Conservation (phyloP, 2,329 filamentous ascomycete genomes). For the Xylaria arbuscula region DNA sequence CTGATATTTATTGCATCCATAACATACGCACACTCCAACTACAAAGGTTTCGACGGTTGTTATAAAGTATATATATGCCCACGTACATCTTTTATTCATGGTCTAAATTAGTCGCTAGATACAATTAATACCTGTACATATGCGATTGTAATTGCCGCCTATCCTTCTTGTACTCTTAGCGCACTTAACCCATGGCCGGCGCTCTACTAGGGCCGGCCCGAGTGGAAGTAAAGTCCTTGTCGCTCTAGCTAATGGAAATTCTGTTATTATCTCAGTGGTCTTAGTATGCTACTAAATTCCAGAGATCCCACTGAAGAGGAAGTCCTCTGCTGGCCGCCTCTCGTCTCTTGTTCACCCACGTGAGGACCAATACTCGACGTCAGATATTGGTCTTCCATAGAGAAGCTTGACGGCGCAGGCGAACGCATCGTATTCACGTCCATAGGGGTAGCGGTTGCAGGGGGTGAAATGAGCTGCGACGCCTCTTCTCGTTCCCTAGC, state of each 20-base stretch:
- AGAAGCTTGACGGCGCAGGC: background rate
- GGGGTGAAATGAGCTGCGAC: conserved; percentile 7
- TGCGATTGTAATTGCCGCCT: too few species aligned
- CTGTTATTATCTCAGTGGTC: background rate
- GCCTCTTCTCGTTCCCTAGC: conserved; percentile 10
- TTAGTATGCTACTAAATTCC: conserved; percentile 5
- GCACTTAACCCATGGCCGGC: too few species aligned
- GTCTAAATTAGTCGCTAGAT: too few species aligned
- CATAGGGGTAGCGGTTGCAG: background rate
- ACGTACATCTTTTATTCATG: too few species aligned
- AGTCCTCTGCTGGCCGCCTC: background rate
- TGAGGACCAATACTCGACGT: background rate
- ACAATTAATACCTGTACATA: too few species aligned
- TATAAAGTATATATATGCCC: too few species aligned
- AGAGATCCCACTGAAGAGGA: too few species aligned
- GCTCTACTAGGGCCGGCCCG: too few species aligned
- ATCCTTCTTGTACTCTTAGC: too few species aligned
- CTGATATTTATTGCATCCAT: too few species aligned
- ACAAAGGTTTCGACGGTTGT: too few species aligned
- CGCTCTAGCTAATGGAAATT: background rate
- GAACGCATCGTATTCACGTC: background rate
- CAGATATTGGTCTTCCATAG: background rate
- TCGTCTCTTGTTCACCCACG: background rate
- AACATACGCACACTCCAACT: too few species aligned
- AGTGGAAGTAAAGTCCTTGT: background rate